These are phyloP conservation scores for Termitomyces sp. DNA, from an alignment of 768 basidiomycete genomes.

Conservation along the genomic window DNA sequence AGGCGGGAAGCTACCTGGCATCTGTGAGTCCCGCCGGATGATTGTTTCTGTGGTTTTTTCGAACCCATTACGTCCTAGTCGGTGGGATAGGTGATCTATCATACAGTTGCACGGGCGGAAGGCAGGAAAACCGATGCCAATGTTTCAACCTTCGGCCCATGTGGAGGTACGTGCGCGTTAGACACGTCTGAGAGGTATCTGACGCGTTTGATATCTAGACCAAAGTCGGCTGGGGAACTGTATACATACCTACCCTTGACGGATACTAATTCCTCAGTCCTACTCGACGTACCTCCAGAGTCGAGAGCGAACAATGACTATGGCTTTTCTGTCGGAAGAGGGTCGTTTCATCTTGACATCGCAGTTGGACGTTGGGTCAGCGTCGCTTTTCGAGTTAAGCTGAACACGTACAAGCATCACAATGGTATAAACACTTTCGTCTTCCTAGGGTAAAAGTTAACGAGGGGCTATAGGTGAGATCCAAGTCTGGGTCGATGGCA, in stretches of 20 bases:
- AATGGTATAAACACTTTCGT: constrained; percentile 45
- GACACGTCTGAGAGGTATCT: neutral
- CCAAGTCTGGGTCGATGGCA: constrained; percentile 61
- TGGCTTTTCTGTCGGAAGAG: constrained; percentile 65
- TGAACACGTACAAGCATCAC: constrained; percentile 57
- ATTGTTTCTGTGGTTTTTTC: neutral
- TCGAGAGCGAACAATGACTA: constrained; percentile 54
- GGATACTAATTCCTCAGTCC: constrained; percentile 34
- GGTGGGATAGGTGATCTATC: constrained; percentile 55
- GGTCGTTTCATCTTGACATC: constrained; percentile 50
- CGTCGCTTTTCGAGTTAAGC: constrained; percentile 61
- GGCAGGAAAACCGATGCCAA: constrained; percentile 55
- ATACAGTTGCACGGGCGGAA: constrained; percentile 67
- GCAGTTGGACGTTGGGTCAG: constrained; percentile 58
- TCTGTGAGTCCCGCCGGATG: constrained; percentile 41
- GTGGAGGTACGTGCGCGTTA: constrained; percentile 55
- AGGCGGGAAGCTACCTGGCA: constrained; percentile 75
- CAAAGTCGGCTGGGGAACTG: constrained; percentile 52
- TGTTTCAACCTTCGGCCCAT: constrained; percentile 72
- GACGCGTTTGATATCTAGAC: neutral
- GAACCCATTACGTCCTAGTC: constrained; percentile 27
- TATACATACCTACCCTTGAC: constrained; percentile 68
- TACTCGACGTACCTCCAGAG: constrained; percentile 44
- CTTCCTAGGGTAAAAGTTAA: neutral
- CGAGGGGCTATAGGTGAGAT: constrained; percentile 46